Percentiles rank a stretch among this genome's conserved stretches.
phyloP scores from a whole-genome alignment of 495 filamentous ascomycete species.

The Cercophora newfieldiana region DNA sequence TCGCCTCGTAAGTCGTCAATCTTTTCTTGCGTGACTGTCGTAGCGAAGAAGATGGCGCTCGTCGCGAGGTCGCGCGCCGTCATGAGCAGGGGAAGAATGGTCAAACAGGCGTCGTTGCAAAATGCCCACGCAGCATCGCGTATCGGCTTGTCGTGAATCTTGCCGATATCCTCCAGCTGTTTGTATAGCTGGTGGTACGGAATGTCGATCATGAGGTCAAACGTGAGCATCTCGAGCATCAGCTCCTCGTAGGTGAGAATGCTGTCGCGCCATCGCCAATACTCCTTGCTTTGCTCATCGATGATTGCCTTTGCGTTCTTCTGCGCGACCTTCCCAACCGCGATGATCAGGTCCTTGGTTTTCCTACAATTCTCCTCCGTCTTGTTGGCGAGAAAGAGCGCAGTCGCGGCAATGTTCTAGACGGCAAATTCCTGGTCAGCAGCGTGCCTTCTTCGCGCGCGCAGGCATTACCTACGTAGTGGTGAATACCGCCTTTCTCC shows the following conservation, averaged over 20 bases:
- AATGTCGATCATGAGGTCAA: constrained; percentile 84
- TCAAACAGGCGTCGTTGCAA: constrained; percentile 83
- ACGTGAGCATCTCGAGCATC: constrained; percentile 87
- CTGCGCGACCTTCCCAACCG: constrained; percentile 90
- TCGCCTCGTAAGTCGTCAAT: constrained; percentile 77
- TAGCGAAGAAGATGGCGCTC: constrained; percentile 81
- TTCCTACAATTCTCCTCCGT: constrained; percentile 94
- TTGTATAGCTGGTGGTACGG: constrained; percentile 82
- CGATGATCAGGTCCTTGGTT: constrained; percentile 87
- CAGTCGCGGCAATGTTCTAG: constrained; percentile 78
- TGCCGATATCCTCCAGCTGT: constrained; percentile 65
- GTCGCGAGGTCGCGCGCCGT: constrained; percentile 77
- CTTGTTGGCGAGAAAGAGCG: constrained; percentile 92
- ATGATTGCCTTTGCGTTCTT: constrained; percentile 84
- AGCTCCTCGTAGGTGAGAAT: constrained; percentile 89
- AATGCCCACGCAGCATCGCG: constrained; percentile 89
- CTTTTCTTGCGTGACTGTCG: constrained; percentile 63
- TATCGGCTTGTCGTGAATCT: constrained; percentile 70
- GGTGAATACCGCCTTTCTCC: constrained; percentile 70
- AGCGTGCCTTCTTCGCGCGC: background rate
- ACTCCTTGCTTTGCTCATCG: constrained; percentile 95
- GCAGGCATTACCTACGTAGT: constrained; percentile 63
- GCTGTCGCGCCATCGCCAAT: constrained; percentile 93
- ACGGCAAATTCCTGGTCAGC: background rate
- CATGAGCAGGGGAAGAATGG: constrained; percentile 80